phyloP scores from a whole-genome alignment of 2,329 filamentous ascomycete genomes.

The Colletotrichum scovillei region DNA sequence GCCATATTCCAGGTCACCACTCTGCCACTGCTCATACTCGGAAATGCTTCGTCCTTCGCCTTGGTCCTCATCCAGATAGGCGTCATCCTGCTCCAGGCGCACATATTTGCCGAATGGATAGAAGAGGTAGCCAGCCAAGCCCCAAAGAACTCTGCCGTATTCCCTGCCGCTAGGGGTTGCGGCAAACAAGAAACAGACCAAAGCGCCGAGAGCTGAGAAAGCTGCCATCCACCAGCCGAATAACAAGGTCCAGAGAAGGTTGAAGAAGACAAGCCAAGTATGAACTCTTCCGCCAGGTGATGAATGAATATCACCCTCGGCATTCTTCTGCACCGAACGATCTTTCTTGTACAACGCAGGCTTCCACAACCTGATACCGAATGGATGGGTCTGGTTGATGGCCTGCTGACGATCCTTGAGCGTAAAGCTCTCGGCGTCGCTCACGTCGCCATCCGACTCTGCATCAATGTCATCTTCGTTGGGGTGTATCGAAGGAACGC shows the following conservation, averaged over 20 bases:
- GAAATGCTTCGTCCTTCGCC: conserved; percentile 97
- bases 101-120: conserved; percentile 99
- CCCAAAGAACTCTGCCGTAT: conserved; percentile 88
- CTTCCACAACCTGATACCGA: conserved; percentile 99
- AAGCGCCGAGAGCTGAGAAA: conserved; percentile 78
- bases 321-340: conserved; percentile 94
- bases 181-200: conserved; percentile 83
- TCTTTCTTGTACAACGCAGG: conserved; percentile 98
- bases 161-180: conserved; percentile 83
- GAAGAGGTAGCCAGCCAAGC: conserved; percentile 86
- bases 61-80: conserved; percentile 93
- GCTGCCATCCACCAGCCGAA: conserved; percentile 97
- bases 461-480: conserved; percentile 58
- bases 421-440: conserved; percentile 97
- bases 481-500: conserved; percentile 46
- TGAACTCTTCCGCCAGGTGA: conserved; percentile 89
- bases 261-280: conserved; percentile 87
- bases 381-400: conserved; percentile 98
- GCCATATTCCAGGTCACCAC: conserved; percentile 94
- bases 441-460: conserved; percentile 78
- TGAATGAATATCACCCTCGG: conserved; percentile 97
- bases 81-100: conserved; percentile 91
- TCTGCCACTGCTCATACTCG: conserved; percentile 99
- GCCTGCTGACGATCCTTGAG: conserved; percentile 96
- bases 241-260: conserved; percentile 87